Evolutionary conservation across 2,329 filamentous ascomycete genomes (phyloP), one percentile per base, ranked within the genome.

Genomic region (Diaporthe citri): DNA sequence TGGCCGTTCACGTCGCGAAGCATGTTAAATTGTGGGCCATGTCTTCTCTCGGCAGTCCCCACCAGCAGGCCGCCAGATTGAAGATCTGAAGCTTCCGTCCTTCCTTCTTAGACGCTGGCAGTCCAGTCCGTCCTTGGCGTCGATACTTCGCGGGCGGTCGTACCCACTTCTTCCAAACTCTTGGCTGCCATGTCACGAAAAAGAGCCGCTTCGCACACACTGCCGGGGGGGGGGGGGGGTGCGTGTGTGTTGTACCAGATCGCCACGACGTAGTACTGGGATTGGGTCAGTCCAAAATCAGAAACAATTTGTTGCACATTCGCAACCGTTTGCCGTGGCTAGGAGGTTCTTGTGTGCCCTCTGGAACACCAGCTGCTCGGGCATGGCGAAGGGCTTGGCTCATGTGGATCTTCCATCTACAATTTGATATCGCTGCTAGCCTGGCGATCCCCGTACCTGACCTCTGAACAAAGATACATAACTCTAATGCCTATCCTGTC

Each of bases 161-260:
- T 74, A 60, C 57, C 60, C 73, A 75, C 59, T 72, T 56, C 59
- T 71, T 72, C 69, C 39, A 74, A 60, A 56, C 66, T 57, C 74
- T 76, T 74, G 74, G 74, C 74, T 48, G 67, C 41, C 62, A 57
- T 51, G 52, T 60, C 34, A 67, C 66, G 59, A 75, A 74, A 75
- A 72, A 55, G 73, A 67, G 55, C 59, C 69, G 67, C 59, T 56
- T 43, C 22, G 28, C 51, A 67, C 39, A 48, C 59, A 71, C 57
- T 64, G 57, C 70, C 70, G 59, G 72, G 60, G 51, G 56, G 62
- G n/a, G n/a, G n/a, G n/a, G n/a, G n/a, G n/a, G n/a, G n/a, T n/a
- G 57, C 28, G 39, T 41, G 31, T 66, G 46, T 46, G 51, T 55
- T 52, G 60, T 62, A 76, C 52, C 51, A 67, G 34, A 51, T 76